Percentiles rank a stretch among this genome's conserved stretches.
These are phyloP conservation scores for Corchorus capsularis DNA, from an alignment of 345 rosid species.

Conservation along the genomic window DNA sequence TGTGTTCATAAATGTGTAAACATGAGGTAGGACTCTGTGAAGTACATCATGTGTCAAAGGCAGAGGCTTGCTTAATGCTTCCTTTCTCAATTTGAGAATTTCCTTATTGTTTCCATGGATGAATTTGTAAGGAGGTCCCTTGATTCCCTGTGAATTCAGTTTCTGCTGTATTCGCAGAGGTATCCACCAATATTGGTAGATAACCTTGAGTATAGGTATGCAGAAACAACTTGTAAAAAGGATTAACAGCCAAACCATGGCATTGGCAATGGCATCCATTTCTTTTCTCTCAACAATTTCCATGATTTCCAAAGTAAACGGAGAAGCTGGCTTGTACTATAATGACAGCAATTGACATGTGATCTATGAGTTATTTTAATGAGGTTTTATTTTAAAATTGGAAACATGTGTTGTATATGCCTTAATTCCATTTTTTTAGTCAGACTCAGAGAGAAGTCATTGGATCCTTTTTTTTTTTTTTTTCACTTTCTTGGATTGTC, in stretches of 20 bases:
- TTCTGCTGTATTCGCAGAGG: constrained; percentile 25
- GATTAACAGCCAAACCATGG: constrained; percentile 16
- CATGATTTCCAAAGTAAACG: not conserved
- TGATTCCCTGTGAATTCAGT: constrained; percentile 30
- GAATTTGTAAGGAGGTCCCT: constrained; percentile 42
- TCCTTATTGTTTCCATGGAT: constrained; percentile 42
- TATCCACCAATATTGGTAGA: constrained; percentile 32
- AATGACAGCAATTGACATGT: not conserved
- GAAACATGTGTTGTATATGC: not conserved
- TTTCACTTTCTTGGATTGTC: constrained; percentile 1
- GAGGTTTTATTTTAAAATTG: not conserved
- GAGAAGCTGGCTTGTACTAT: not conserved
- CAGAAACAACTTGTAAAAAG: constrained; percentile 12
- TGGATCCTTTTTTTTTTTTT: not conserved
- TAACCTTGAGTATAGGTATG: constrained; percentile 16
- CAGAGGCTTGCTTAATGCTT: constrained; percentile 21
- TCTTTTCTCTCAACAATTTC: not conserved
- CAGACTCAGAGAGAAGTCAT: not conserved
- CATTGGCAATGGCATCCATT: constrained; percentile 10
- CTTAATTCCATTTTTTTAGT: not conserved
- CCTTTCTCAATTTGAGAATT: constrained; percentile 16
- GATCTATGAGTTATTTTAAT: not conserved
- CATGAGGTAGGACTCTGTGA: constrained; percentile 29
- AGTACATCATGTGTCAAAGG: constrained; percentile 30
- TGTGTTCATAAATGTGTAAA: constrained; percentile 29